Evolutionary conservation across 2,329 filamentous ascomycete genomes (phyloP), one percentile per base, ranked within the genome.

Genomic region (Penicillium sp.): DNA sequence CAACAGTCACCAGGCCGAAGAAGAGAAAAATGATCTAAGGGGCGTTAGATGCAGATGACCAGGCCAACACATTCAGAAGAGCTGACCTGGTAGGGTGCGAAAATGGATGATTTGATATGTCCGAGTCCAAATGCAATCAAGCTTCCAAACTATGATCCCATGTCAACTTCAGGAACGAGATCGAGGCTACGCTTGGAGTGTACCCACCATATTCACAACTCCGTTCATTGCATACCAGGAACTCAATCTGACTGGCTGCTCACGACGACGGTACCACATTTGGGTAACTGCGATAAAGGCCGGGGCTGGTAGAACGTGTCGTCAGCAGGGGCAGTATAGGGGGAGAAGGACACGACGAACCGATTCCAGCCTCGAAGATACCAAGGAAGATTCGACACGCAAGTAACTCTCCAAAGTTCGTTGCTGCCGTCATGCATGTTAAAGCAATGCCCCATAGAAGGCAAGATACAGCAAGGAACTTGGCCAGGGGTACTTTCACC

Each of bases 401-500:
- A 64, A 85, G 74, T 36, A 86, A 68, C 0, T 74, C 73, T 1
- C 64, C 65, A 61, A 84, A 86, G 32, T 70, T 77, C 21, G 74
- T 72, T 3, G 80, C 79, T 42, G 80, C 80, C 0, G 81, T 76
- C 80, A 84, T 83, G 34, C 74, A 72, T 0, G 78, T 69, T 36
- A 84, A 67, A 0, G 79, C 78, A 6, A 78, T 77, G 13, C 79
- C 81, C 78, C 82, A 85, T 36, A 74, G 71, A 47, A 83, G 71
- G 0, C 80, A 75, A 60, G 80, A 81, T 2, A 68, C 68, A 0
- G 80, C 81, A 22, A 81, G 79, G 48, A 86, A 83, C 60, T 86
- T 86, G 34, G 81, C 83, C 36, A 86, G 78, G 1, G 81, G 83
- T 2, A 87, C 72, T 61, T 83, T 85, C 54, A 86, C 83, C 41